phyloP scores from a whole-genome alignment of 495 filamentous ascomycete genomes.

The Pyrenula aspistea region DNA sequence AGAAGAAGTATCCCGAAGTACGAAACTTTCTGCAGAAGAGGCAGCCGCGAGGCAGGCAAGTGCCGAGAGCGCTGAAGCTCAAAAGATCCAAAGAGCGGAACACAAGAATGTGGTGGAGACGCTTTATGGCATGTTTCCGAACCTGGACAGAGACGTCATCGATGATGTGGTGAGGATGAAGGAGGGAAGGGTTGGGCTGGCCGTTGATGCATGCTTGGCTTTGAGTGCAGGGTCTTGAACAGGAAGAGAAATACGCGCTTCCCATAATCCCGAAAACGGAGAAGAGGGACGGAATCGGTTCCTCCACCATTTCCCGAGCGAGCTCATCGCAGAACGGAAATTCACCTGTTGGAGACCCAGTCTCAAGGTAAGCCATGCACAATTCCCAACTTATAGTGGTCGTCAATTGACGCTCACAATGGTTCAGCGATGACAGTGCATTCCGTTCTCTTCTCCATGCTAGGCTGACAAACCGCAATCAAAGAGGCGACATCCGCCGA shows the following conservation, averaged over 20 bases:
- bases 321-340: no score
- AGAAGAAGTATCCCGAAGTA: slow-evolving; percentile 29
- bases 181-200: slow-evolving; percentile 81
- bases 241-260: neutral
- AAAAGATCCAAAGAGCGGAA: slow-evolving; percentile 71
- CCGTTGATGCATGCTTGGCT: slow-evolving; percentile 85
- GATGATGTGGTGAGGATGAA: slow-evolving; percentile 89
- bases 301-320: no score
- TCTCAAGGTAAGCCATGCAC: no score
- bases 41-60: slow-evolving; percentile 89
- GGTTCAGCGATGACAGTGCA: no score
- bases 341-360: no score
- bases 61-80: slow-evolving; percentile 82
- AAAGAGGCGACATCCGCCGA: no score
- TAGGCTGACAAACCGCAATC: no score
- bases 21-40: slow-evolving; percentile 54
- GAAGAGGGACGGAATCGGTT: no score
- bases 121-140: slow-evolving; percentile 84
- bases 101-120: slow-evolving; percentile 87
- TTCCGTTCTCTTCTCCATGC: no score
- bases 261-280: no score
- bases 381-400: no score
- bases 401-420: no score
- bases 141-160: slow-evolving; percentile 81
- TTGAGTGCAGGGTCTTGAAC: slow-evolving; percentile 35